These are phyloP conservation scores for Boletus pseudo-olivaceus DNA, from an alignment of 768 basidiomycete genomes.

Conservation along the genomic window DNA sequence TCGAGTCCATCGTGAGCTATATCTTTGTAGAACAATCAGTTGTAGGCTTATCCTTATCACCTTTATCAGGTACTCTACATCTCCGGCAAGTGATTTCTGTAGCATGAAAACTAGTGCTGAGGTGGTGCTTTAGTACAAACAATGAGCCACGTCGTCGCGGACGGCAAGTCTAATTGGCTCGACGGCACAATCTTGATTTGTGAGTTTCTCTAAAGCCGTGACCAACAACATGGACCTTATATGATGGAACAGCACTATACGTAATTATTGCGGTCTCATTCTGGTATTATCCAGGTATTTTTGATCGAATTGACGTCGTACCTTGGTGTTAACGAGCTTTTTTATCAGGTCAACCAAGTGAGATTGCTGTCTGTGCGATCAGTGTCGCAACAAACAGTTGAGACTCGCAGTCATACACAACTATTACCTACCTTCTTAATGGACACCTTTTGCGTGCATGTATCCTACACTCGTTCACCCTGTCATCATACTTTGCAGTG, in stretches of 20 bases:
- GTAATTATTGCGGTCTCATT: slow-evolving; percentile 67
- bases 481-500: slow-evolving; percentile 11
- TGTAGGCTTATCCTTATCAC: slow-evolving; percentile 18
- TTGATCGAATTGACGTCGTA: not conserved
- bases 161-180: slow-evolving; percentile 83
- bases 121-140: slow-evolving; percentile 56
- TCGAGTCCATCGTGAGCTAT: slow-evolving; percentile 65
- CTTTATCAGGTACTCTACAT: slow-evolving; percentile 34
- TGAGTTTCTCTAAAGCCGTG: slow-evolving; percentile 30
- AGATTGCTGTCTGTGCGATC: slow-evolving; percentile 15
- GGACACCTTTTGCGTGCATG: not conserved
- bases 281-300: slow-evolving; percentile 52
- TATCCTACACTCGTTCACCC: not conserved
- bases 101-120: slow-evolving; percentile 25
- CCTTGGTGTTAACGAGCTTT: not conserved
- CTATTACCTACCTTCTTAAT: slow-evolving; percentile 5
- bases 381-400: not conserved
- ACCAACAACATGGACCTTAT: not conserved
- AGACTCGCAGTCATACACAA: not conserved
- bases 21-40: not conserved
- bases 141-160: slow-evolving; percentile 77
- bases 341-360: slow-evolving; percentile 24
- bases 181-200: slow-evolving; percentile 75
- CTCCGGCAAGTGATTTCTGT: slow-evolving; percentile 35
- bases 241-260: slow-evolving; percentile 50